Base-by-base conservation (phyloP, 352 stramenopile species). In the Elongisporangium prolatum region DNA sequence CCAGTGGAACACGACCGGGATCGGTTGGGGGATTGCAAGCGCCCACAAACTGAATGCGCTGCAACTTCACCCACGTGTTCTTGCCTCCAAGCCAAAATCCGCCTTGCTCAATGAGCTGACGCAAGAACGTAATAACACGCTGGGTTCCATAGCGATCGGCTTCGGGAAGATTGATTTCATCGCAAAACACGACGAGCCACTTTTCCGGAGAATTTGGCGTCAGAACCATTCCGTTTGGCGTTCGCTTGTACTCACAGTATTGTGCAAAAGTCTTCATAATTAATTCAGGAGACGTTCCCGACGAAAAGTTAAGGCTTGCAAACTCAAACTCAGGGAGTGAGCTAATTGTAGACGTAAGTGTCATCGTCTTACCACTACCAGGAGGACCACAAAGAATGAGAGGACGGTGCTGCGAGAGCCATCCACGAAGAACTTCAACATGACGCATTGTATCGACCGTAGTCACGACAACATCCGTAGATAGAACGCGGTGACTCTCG, bases 341-440 rank as follows among this genome's bases (percentile, higher is more conserved):
- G 61, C 97, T 96, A 34, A 99, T 88, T 9, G 97, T 97, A 25
- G 92, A 98, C 2, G 95, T 99, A 44, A 99, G 74, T 2, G 98
- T 99, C 98, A 99, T 99, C 2, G 97, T 99, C 68, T 99, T 99
- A 69, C 98, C 98, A 67, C 84, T 98, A n/a, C 97, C 97, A 2
- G 97, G 97, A 16, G 97, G 97, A 49, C 97, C 98, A 75, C 97
- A 99, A 18, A 99, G 78, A 68, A 99, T 98, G 0, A 99, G 67
- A 34, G 98, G 98, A 25, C 89, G 93, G 60, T 98, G 96, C 60
- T 97, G 96, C 34, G 92, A 95, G 28, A 99, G 83, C 96, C 97
- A 99, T 18, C 96, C 95, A 34, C 89, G 88, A 50, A 99, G 73
- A 22, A 99, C 92, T 75, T 99, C 97, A 56, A 98, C 97, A 71